Evolutionary conservation across 306 rosid species (phyloP).

Genomic region (Rosa chinensis): DNA sequence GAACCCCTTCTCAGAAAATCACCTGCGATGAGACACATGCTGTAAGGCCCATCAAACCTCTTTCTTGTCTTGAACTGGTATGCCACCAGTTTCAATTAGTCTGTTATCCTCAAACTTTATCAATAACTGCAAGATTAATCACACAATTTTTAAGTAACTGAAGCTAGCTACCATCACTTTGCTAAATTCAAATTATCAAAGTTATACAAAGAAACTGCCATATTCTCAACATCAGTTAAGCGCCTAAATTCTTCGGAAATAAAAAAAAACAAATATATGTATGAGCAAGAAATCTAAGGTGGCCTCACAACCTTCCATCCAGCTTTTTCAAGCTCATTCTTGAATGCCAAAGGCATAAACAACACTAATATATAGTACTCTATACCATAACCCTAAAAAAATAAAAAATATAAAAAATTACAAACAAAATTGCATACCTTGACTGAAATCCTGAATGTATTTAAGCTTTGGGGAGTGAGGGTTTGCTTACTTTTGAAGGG

Average conservation of each 20-base stretch:
- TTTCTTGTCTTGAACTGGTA: constrained; percentile 68
- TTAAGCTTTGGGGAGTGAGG: too few relatives aligned
- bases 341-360: constrained; percentile 65
- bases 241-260: not conserved
- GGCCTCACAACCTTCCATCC: constrained; percentile 96
- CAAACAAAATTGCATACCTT: too few relatives aligned
- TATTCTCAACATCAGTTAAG: not conserved
- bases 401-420: not conserved
- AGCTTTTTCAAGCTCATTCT: constrained; percentile 78
- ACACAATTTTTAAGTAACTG: not conserved
- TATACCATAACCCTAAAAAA: not conserved
- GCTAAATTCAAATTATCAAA: not conserved
- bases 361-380: not conserved
- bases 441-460: too few relatives aligned
- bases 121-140: constrained; percentile 62
- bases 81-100: constrained; percentile 93
- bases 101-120: constrained; percentile 88
- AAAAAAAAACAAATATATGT: not conserved
- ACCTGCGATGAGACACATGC: constrained; percentile 99
- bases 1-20: constrained; percentile 24
- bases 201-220: not conserved
- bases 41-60: constrained; percentile 70
- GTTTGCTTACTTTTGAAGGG: too few relatives aligned
- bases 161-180: not conserved
- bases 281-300: constrained; percentile 21